Percentiles rank a stretch among this genome's conserved stretches.
phyloP scores from a whole-genome alignment of 139 green algal species.

The Microglena sp. region DNA sequence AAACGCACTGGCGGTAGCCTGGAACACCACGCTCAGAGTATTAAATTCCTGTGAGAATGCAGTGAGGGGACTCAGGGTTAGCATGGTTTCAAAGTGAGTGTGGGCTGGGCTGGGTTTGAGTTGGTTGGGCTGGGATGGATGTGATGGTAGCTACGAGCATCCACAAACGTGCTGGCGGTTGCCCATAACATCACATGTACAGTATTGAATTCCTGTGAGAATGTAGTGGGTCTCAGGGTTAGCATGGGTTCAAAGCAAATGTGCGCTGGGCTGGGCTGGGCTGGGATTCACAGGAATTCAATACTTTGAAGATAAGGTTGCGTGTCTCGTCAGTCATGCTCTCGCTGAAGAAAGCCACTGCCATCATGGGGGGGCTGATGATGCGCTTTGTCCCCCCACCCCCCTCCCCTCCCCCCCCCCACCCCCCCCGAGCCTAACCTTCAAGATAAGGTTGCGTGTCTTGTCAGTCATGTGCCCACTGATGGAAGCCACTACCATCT shows the following conservation, averaged over 20 bases:
- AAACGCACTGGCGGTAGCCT: conserved; percentile 44
- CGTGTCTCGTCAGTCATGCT: conserved; percentile 30
- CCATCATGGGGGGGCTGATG: conserved; percentile 58
- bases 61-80: too few relatives aligned
- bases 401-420: too few relatives aligned
- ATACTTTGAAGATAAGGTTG: conserved; percentile 71
- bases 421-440: too few relatives aligned
- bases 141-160: conserved; percentile 8
- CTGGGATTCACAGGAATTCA: too few relatives aligned
- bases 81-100: too few relatives aligned
- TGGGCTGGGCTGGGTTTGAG: too few relatives aligned
- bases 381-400: conserved; percentile 40
- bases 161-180: conserved; percentile 42
- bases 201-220: conserved; percentile 89
- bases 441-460: conserved; percentile 71
- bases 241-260: neutral
- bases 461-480: conserved; percentile 40
- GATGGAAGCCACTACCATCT: conserved; percentile 79
- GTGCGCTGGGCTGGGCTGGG: too few relatives aligned
- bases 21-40: conserved; percentile 75
- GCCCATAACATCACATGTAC: conserved; percentile 73
- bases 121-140: too few relatives aligned
- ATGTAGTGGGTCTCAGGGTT: neutral
- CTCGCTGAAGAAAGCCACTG: conserved; percentile 74
- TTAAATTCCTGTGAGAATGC: conserved; percentile 96